These are phyloP conservation scores for Cryptococcus floricola DNA, from an alignment of 1,284 basidiomycete genomes.

Conservation along the genomic window DNA sequence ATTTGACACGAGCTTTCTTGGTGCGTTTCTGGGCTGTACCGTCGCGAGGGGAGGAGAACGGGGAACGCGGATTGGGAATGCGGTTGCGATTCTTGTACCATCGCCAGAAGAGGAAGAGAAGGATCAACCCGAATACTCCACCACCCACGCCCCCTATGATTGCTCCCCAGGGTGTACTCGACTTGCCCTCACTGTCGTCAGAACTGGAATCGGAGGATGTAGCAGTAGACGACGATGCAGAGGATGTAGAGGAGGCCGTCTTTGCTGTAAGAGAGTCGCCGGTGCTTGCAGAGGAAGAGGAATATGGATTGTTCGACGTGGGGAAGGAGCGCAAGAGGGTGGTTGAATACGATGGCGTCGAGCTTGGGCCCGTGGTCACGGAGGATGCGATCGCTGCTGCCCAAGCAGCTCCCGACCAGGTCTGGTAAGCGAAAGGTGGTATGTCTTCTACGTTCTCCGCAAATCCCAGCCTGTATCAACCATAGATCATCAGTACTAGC, in stretches of 20 bases:
- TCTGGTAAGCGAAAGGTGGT: constrained; percentile 9
- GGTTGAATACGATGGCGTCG: constrained; percentile 11
- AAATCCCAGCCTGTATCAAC: constrained; percentile 9
- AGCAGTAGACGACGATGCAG: neutral
- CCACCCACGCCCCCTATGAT: constrained; percentile 24
- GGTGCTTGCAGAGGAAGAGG: constrained; percentile 5
- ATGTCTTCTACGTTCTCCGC: constrained; percentile 3
- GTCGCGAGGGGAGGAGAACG: too few species aligned
- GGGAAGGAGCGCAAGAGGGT: constrained; percentile 29
- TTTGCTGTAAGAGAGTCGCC: neutral
- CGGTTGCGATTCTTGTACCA: constrained; percentile 1
- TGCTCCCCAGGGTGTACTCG: constrained; percentile 8
- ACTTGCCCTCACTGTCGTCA: neutral
- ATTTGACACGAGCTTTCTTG: too few species aligned
- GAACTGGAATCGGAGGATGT: constrained; percentile 2
- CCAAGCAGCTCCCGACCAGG: constrained; percentile 4
- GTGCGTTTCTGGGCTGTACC: too few species aligned
- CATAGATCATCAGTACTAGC: neutral
- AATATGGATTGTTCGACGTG: neutral
- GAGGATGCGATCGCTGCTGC: constrained; percentile 1
- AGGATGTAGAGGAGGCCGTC: neutral
- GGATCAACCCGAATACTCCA: constrained; percentile 13
- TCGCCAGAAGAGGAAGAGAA: constrained; percentile 11
- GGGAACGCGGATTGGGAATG: too few species aligned
- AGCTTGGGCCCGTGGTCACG: constrained; percentile 5